Percentiles rank a stretch among this genome's conserved stretches.
Evolutionary conservation across 495 filamentous ascomycete genomes (phyloP).

Genomic region (Penicillium angulare): DNA sequence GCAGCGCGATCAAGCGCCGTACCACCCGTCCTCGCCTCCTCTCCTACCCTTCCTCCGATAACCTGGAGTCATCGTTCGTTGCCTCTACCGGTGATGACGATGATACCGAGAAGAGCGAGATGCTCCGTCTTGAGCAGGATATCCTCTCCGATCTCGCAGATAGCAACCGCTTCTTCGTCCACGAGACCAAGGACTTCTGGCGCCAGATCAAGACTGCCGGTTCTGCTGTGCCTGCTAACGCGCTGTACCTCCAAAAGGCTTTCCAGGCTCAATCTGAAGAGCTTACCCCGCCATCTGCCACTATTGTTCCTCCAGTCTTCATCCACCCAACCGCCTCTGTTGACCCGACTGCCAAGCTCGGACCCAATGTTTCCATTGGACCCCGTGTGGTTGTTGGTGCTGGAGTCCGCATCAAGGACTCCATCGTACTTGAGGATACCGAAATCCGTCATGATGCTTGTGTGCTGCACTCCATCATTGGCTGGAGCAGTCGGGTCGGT

Average conservation of each 20-base stretch:
- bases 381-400: slow-evolving; percentile 81
- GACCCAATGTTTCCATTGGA: slow-evolving; percentile 94
- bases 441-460: slow-evolving; percentile 98
- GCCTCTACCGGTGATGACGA: slow-evolving; percentile 68
- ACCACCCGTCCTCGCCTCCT: slow-evolving; percentile 85
- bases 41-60: slow-evolving; percentile 93
- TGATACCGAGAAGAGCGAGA: slow-evolving; percentile 75
- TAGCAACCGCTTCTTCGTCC: slow-evolving; percentile 96
- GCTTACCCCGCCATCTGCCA: slow-evolving; percentile 79
- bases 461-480: slow-evolving; percentile 93
- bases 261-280: slow-evolving; percentile 80
- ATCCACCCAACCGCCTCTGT: slow-evolving; percentile 94
- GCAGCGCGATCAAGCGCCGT: slow-evolving; percentile 92
- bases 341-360: slow-evolving; percentile 93
- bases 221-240: slow-evolving; percentile 95
- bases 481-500: slow-evolving; percentile 93
- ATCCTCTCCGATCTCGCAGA: slow-evolving; percentile 95
- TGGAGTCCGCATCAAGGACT: slow-evolving; percentile 90
- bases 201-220: slow-evolving; percentile 99
- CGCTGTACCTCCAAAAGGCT: slow-evolving; percentile 94
- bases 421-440: slow-evolving; percentile 89
- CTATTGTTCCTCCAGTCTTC: slow-evolving; percentile 90
- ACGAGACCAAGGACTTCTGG: slow-evolving; percentile 99
- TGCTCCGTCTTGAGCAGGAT: slow-evolving; percentile 95
- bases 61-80: slow-evolving; percentile 79